Conservation (phyloP, 2,329 filamentous ascomycete species). For the Xylariaceae sp. region DNA sequence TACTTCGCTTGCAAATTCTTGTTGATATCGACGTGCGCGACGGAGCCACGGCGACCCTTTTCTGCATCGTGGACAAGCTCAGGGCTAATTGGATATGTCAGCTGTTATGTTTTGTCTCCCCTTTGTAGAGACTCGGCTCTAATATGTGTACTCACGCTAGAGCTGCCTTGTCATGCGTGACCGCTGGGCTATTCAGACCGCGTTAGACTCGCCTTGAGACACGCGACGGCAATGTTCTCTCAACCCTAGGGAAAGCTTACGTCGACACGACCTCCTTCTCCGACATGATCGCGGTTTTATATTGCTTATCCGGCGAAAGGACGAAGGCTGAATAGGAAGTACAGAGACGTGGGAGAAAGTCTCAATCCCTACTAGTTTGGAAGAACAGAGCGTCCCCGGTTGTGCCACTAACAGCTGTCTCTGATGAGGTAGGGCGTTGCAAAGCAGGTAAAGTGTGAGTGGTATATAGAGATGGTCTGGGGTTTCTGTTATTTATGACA, state of each 20-base stretch:
- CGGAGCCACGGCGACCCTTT: constrained; percentile 43
- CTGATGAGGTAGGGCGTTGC: not conserved
- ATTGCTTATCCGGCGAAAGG: not conserved
- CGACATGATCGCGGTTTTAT: constrained; percentile 14
- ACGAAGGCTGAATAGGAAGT: not conserved
- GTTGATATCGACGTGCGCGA: constrained; percentile 51
- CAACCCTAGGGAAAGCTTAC: constrained; percentile 1
- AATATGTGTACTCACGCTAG: constrained; percentile 15
- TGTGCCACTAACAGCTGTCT: constrained; percentile 6
- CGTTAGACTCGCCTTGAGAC: constrained; percentile 3
- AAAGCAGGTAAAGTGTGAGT: not conserved
- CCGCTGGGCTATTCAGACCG: constrained; percentile 3
- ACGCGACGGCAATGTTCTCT: not conserved
- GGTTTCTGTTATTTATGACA: constrained; percentile 5
- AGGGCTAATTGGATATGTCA: constrained; percentile 14
- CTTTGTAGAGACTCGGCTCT: not conserved
- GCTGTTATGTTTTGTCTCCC: not conserved
- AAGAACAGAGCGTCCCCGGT: not conserved
- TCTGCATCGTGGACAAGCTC: constrained; percentile 34
- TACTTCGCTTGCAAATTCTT: constrained; percentile 56
- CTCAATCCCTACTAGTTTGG: not conserved
- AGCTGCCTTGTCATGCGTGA: not conserved
- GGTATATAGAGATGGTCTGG: not conserved
- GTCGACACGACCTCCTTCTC: constrained; percentile 19
- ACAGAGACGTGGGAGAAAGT: not conserved